phyloP scores from a whole-genome alignment of 2,329 filamentous ascomycete species.

The Hypoxylon sp. region DNA sequence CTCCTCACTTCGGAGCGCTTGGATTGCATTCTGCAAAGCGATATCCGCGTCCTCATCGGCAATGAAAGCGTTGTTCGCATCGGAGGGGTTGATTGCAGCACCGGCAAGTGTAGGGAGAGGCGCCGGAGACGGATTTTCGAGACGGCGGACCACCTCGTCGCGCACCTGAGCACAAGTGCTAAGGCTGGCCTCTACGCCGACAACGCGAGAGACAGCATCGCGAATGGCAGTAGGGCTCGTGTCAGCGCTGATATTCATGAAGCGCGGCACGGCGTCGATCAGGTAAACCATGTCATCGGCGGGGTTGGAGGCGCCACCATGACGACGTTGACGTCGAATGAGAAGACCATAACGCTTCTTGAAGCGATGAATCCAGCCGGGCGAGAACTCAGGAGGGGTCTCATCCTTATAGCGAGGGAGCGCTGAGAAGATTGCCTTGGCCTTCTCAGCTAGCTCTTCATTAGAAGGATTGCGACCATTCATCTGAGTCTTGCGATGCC shows the following conservation, averaged over 20 bases:
- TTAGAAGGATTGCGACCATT: conserved; percentile 67
- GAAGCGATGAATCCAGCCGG: conserved; percentile 71
- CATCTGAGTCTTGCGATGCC: conserved; percentile 58
- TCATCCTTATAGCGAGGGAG: conserved; percentile 69
- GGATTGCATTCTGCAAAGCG: conserved; percentile 66
- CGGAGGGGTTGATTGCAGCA: conserved; percentile 33
- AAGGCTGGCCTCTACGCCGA: conserved; percentile 64
- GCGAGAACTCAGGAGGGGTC: conserved; percentile 67
- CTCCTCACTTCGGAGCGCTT: conserved; percentile 66
- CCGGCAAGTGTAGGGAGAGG: conserved; percentile 41
- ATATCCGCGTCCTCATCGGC: conserved; percentile 64
- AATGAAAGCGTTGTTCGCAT: conserved; percentile 49
- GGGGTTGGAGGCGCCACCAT: conserved; percentile 57
- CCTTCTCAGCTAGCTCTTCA: conserved; percentile 69
- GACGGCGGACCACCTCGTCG: conserved; percentile 62
- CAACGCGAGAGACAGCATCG: conserved; percentile 63
- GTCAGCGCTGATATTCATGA: conserved; percentile 66
- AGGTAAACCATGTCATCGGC: conserved; percentile 68
- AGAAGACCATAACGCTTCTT: conserved; percentile 70
- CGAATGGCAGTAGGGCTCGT: conserved; percentile 68
- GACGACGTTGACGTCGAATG: conserved; percentile 63
- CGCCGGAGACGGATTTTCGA: conserved; percentile 50
- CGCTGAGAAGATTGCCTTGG: conserved; percentile 65
- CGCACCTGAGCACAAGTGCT: conserved; percentile 65
- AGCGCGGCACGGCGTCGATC: conserved; percentile 65